Percentiles rank a stretch among this genome's conserved stretches.
These are phyloP conservation scores for Penicillium griseofulvum DNA, from an alignment of 2,329 filamentous ascomycete genomes.

Conservation along the genomic window DNA sequence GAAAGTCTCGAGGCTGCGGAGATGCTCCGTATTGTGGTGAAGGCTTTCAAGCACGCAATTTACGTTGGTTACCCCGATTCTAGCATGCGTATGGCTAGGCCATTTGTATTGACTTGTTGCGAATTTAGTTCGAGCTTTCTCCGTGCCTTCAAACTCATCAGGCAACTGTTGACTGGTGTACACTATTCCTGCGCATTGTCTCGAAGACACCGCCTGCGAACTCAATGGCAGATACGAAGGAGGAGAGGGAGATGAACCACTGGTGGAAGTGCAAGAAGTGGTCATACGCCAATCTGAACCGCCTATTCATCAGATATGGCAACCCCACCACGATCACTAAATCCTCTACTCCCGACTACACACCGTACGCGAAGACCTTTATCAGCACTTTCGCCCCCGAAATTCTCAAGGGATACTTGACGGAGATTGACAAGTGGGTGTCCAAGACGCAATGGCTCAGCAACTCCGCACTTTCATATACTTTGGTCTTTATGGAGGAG, in stretches of 20 bases:
- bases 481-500: slow-evolving; percentile 91
- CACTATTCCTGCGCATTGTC: slow-evolving; percentile 86
- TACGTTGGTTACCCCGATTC: slow-evolving; percentile 62
- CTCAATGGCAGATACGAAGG: slow-evolving; percentile 73
- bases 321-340: slow-evolving; percentile 75
- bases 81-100: slow-evolving; percentile 14
- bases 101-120: slow-evolving; percentile 30
- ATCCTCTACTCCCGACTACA: slow-evolving; percentile 71
- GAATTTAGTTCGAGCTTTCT: slow-evolving; percentile 75
- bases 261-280: slow-evolving; percentile 99
- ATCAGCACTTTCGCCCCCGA: slow-evolving; percentile 89
- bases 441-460: slow-evolving; percentile 92
- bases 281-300: slow-evolving; percentile 96
- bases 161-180: slow-evolving; percentile 91
- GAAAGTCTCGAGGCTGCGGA: slow-evolving; percentile 91
- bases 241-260: slow-evolving; percentile 88
- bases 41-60: slow-evolving; percentile 97
- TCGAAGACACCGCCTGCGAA: slow-evolving; percentile 77
- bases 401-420: slow-evolving; percentile 90
- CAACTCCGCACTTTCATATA: slow-evolving; percentile 89
- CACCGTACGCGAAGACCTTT: slow-evolving; percentile 85
- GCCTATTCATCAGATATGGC: slow-evolving; percentile 93
- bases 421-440: slow-evolving; percentile 97
- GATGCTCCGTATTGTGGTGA: slow-evolving; percentile 92
- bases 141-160: slow-evolving; percentile 73